Base-by-base conservation (phyloP, 106 monocot species). In the Dactylorhiza incarnata region DNA sequence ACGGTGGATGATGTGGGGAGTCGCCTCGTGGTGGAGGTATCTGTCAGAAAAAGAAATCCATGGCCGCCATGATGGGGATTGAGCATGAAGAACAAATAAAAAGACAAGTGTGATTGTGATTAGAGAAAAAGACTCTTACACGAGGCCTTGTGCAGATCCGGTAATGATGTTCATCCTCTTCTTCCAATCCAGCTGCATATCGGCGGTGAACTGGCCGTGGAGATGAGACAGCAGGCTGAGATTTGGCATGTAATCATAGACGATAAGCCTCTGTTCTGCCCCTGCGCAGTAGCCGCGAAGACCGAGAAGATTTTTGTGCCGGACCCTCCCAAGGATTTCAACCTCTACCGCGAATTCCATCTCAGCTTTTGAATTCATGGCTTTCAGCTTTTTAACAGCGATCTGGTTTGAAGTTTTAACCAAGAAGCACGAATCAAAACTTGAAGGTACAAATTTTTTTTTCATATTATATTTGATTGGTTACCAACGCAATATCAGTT, bases 181-280 rank as follows among this genome's bases (percentile, higher is more conserved):
- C 22, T 67, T 77, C 88, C 88, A 88, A 49, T 85, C 85, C 2
- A 88, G 75, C 5, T 20, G 68, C n/a, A 52, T 68, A 5, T 88
- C 85, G 19, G 37, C 65, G 1, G 85, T 68, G 7, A 80, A 85
- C 44, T 84, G 75, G 50, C 85, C 88, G 12, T 88, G 86, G 71
- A 90, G 84, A 70, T 90, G 90, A 1, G 87, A 81, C 7, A 81
- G 62, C 19, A 90, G 66, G 73, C 90, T 90, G 14, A 84, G 81
- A 29, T 90, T 90, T 17, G 85, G 84, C 90, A 90, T 85, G 82
- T 90, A 87, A 44, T 90, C 90, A 24, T 90, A 90, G 0, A 90
- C 87, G 7, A 90, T 84, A 5, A 90, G 73, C 78, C 82, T 51
- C 74, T 87, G 77, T 6, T 87, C 83, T 2, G 75, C 49, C n/a